Conservation (phyloP, 2,329 filamentous ascomycete genomes). For the Chalaropsis thielavioides region DNA sequence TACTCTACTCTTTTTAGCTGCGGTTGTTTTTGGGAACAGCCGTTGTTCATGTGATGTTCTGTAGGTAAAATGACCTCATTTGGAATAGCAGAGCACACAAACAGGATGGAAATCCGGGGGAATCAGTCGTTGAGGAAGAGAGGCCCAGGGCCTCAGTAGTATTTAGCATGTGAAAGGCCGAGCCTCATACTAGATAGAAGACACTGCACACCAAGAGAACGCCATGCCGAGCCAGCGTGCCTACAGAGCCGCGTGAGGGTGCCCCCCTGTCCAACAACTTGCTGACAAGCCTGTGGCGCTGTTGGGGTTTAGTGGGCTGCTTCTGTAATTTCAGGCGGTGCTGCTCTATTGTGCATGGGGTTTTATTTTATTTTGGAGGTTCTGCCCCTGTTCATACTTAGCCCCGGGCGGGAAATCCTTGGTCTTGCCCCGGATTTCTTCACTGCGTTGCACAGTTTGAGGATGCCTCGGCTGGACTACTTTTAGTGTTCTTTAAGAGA, state of each 20-base stretch:
- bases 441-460: too few species aligned
- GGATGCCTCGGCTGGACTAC: neutral
- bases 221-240: neutral
- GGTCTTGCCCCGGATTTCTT: neutral
- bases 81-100: neutral
- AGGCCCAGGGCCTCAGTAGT: too few species aligned
- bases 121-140: neutral
- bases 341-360: neutral
- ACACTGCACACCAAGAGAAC: neutral
- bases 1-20: neutral
- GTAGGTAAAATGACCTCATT: constrained; percentile 1
- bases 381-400: neutral
- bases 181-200: neutral
- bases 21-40: neutral
- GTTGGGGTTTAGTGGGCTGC: neutral
- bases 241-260: neutral
- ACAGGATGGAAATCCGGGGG: neutral
- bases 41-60: neutral
- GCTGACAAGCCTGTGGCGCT: neutral
- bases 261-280: neutral
- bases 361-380: neutral
- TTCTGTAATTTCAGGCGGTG: neutral
- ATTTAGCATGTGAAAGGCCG: constrained; percentile 3
- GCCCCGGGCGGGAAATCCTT: neutral
- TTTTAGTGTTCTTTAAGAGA: neutral